A percentile compares a stretch with the other conserved stretches of the same genome.
These are phyloP conservation scores for Pterocarpus santalinus DNA, from an alignment of 306 rosid species.

Conservation along the genomic window DNA sequence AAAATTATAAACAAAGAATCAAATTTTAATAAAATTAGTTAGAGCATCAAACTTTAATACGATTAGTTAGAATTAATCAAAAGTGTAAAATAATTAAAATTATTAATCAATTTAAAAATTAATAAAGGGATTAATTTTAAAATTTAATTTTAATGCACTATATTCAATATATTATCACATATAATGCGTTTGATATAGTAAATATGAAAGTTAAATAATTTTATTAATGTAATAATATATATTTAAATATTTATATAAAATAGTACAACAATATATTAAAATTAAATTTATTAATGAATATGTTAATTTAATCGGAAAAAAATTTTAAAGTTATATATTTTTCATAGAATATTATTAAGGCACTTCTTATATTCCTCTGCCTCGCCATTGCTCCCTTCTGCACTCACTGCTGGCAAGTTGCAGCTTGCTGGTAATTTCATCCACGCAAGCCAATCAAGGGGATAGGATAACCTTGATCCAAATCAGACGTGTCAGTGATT, in stretches of 20 bases:
- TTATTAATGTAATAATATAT: too few species aligned
- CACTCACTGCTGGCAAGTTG: slow-evolving; percentile 41
- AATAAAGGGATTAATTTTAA: too few species aligned
- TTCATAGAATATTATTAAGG: background rate
- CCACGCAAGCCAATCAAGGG: background rate
- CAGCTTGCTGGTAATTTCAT: slow-evolving; percentile 13
- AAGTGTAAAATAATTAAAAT: background rate
- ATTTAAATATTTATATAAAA: too few species aligned
- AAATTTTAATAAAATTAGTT: too few species aligned
- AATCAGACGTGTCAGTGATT: background rate
- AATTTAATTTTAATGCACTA: too few species aligned
- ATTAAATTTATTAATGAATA: too few species aligned
- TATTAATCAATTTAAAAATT: background rate
- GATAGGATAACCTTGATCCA: background rate
- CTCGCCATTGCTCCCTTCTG: slow-evolving; percentile 34
- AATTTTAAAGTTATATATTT: background rate
- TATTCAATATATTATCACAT: too few species aligned
- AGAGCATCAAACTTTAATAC: too few species aligned
- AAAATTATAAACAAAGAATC: too few species aligned
- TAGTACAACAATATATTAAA: too few species aligned
- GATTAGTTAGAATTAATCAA: background rate
- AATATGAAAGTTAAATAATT: too few species aligned
- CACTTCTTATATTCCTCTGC: slow-evolving; percentile 5
- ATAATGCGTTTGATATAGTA: too few species aligned
- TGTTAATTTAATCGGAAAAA: background rate